These are phyloP conservation scores for Chalaropsis ovoidea DNA, from an alignment of 2,329 filamentous ascomycete genomes.

Conservation along the genomic window DNA sequence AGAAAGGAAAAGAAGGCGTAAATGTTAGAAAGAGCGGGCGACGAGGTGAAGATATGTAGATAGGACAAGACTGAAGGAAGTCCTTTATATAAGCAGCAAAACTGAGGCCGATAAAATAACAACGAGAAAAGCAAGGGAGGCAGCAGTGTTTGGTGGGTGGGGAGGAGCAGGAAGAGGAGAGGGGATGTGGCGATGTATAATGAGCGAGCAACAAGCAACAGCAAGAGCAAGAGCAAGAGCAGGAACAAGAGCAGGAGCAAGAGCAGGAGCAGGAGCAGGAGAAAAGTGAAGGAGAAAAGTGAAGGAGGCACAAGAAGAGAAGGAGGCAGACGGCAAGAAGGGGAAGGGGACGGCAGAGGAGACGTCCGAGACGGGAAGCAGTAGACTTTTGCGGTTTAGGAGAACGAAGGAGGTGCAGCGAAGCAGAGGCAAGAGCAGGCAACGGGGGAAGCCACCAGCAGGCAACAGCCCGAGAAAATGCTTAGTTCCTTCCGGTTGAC, in stretches of 20 bases:
- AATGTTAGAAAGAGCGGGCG: neutral
- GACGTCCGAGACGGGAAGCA: neutral
- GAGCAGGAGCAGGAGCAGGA: neutral
- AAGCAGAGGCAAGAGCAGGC: neutral
- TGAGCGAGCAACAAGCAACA: no score
- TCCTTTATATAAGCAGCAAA: slow-evolving; percentile 4
- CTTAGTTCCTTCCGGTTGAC: neutral
- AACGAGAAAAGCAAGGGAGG: neutral
- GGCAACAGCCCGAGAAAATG: neutral
- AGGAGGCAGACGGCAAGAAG: neutral
- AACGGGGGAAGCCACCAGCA: neutral
- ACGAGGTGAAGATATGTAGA: neutral
- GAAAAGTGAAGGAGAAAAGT: neutral
- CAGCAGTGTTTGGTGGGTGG: neutral
- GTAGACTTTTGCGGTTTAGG: neutral
- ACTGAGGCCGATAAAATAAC: neutral
- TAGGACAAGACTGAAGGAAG: neutral
- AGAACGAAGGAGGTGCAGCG: neutral
- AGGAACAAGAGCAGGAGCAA: neutral
- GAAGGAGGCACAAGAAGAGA: neutral
- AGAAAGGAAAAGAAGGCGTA: neutral
- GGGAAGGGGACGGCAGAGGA: neutral
- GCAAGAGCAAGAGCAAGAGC: neutral
- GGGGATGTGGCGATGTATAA: no score
- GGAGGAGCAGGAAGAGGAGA: neutral